Base-by-base conservation (phyloP, 108 stramenopile species). In the Parietichytrium sp. region DNA sequence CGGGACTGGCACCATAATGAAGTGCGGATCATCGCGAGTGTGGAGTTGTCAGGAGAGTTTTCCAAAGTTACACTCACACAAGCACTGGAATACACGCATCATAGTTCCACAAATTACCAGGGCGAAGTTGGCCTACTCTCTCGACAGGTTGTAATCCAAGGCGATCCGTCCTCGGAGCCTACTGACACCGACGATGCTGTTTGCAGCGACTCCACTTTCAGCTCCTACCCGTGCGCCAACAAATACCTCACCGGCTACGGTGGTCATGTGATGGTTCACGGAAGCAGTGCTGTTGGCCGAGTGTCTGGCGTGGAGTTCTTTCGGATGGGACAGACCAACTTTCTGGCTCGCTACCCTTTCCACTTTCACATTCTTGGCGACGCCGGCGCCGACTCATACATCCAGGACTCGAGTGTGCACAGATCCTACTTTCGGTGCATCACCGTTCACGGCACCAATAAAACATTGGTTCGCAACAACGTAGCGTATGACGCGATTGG, bases 301-400 rank as follows among this genome's bases (percentile, higher is more conserved):
- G 80, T 91, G 6, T 81, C 82, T 52, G 89, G 88, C n/a, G 84
- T 88, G 3, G 80, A 88, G 42, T 79, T 90, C 1, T 85, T 72
- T 36, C 51, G 88, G 2, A 90, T 90, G 90, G 90, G 90, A 16
- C 88, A 88, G 78, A 90, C 90, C 8, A 90, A 90, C 47, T 55
- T 86, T 10, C 54, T 87, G 3, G 90, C 83, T 2, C 83, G 90
- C 2, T 90, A 90, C 79, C 88, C 88, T 3, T 82, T 88, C 49
- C 90, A 89, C 50, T 87, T 52, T 16, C 89, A 90, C 79, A n/a
- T 82, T 47, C 55, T 90, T 4, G 84, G 82, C 31, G 80, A 89
- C 45, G 47, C 23, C 23, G 84, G 86, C 33, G 33, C 29, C 42
- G 80, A 52, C 49, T 88, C 85, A 51, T 90, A 87, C 82, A 79